These are phyloP conservation scores for Fraxinus anomala DNA, from an alignment of 257 asterid species.

Conservation along the genomic window DNA sequence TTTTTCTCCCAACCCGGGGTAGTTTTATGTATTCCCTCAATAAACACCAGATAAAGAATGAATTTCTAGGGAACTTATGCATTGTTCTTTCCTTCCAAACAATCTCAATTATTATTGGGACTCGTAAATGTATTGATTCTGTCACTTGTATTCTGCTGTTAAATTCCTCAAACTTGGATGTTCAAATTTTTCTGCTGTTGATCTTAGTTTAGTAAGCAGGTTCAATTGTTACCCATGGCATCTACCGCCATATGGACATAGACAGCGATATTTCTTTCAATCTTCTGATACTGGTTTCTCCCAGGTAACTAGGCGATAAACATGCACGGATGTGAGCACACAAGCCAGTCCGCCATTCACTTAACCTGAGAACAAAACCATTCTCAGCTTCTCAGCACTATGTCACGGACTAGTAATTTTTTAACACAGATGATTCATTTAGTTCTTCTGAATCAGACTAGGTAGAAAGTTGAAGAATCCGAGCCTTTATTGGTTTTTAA, in stretches of 20 bases:
- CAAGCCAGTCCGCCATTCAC: too few species aligned
- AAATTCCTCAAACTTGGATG: too few species aligned
- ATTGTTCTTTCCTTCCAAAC: slow-evolving; percentile 3
- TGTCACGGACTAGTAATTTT: too few species aligned
- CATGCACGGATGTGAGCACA: too few species aligned
- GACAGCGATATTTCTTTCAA: too few species aligned
- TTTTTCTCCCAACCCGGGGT: neutral
- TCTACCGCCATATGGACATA: neutral
- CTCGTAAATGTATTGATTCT: neutral
- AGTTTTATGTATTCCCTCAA: slow-evolving; percentile 1
- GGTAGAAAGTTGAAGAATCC: neutral
- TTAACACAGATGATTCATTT: neutral
- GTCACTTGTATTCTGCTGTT: neutral
- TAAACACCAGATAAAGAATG: neutral
- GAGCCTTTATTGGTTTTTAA: neutral
- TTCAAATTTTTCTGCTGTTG: neutral
- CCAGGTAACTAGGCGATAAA: neutral
- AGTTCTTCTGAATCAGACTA: neutral
- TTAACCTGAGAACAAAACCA: too few species aligned
- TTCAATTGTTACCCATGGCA: neutral
- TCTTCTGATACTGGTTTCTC: too few species aligned
- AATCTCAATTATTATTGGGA: neutral
- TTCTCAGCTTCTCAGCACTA: too few species aligned
- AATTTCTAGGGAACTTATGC: slow-evolving; percentile 17
- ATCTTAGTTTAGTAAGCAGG: neutral